Base-by-base conservation (phyloP, 495 filamentous ascomycete genomes). In the Trichoderma asperelloides region DNA sequence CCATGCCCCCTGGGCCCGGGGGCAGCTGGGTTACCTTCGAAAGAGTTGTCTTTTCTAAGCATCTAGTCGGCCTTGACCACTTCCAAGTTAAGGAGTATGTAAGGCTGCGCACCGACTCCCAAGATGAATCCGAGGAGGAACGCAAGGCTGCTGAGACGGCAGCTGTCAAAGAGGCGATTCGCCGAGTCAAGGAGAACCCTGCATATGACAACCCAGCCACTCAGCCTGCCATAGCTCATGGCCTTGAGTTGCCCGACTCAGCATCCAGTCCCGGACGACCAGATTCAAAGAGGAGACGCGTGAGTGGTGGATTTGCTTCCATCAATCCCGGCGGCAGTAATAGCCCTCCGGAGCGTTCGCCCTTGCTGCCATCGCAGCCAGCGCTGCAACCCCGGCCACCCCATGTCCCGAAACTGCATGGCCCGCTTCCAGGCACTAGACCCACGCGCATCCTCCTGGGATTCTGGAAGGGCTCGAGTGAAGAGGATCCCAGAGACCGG, bases 1-100 rank as follows among this genome's bases (percentile, higher is more conserved):
- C 79, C 28, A 70, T 82, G 60, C 81, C 82, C 2, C 77, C 78
- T 8, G 82, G 82, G 11, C 81, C 82, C 16, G 83, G 83, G 27
- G 82, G 82, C 57, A 83, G 81, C 69, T 85, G 82, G 83, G 81
- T 84, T 25, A 84, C 82, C 0, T 84, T 85, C 41, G 78, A 82
- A 60, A 74, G 80, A 65, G 76, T 85, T 18, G 80, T 81, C 30
- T 86, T 85, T 66, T 77, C 81, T 1, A 62, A 73, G 13, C 82
- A 82, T 63, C 78, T 86, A 7, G 69, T 80, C 30, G 74, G 76
- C 11, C 76, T 80, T 9, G 79, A 79, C 33, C 77, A 83, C 49
- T 73, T 79, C 21, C 75, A 81, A 12, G 71, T 86, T 65, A 86
- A 86, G 67, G 83, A 85, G 66, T 86, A 81, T 63, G 83, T 86